Evolutionary conservation across 148 eudicot genomes (phyloP), one percentile per base, ranked within the genome.

Genomic region (Nepenthes mirabilis): DNA sequence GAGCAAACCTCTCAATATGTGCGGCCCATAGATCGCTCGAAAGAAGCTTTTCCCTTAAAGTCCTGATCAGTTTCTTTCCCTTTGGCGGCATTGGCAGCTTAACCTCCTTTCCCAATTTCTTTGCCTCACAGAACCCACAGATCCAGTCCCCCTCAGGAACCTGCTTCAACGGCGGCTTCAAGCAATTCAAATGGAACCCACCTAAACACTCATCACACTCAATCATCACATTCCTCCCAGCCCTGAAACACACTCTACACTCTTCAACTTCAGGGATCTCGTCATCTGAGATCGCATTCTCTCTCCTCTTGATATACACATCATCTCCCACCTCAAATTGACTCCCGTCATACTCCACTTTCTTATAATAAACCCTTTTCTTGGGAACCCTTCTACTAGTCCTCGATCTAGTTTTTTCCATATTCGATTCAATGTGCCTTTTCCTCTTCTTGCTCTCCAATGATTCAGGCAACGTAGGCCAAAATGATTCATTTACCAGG

Each of bases 11-110:
- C 43, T 86, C 84, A 52, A 94, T 82, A n/a, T 70, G 77, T 34
- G 83, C 93, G 9, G 99, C 99, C 97, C 97, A 94, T 75, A 89
- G 73, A 75, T 94, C 91, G 32, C 99, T 84, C 0, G 91, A 79
- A 55, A 94, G 87, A 54, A 94, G 83, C 83, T 81, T 94, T 75
- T 94, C 97, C 57, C 79, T 80, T 8, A 80, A 76, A 59, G 97
- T 89, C 74, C 99, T 75, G 34, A 67, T 80, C 80, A 78, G 61
- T 63, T 77, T 93, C 87, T 84, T 93, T 57, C 99, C 97, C 65
- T 67, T 66, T 0, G 87, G 95, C 0, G 79, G 83, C 68, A 34
- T 56, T 0, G 99, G 97, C 60, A 82, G 43, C 66, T 77, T 73
- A 48, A 93, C 80, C 59, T 57, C 48, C 60, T 70, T 80, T 56